Evolutionary conservation across 2,329 filamentous ascomycete genomes (phyloP).

Genomic region (Monilinia fructicola): DNA sequence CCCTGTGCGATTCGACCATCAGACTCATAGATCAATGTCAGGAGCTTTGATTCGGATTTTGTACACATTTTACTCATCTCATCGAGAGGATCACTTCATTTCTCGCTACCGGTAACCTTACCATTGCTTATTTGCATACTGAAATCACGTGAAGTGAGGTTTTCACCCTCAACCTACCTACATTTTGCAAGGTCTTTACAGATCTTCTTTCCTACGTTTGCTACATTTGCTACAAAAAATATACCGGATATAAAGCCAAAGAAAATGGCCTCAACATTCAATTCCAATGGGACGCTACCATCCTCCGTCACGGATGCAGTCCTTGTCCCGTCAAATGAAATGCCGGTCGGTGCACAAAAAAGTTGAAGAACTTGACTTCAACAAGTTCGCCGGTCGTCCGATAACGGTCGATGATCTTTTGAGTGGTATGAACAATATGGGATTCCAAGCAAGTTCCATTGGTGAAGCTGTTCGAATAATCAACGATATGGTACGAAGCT

Average conservation of each 20-base stretch:
- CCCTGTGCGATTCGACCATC: not conserved
- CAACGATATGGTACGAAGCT: slow-evolving; percentile 77
- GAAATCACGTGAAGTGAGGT: not conserved
- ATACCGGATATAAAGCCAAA: not conserved
- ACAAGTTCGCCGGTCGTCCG: slow-evolving; percentile 69
- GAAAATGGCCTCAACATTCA: slow-evolving; percentile 20
- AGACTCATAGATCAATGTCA: not conserved
- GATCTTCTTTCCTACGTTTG: not conserved
- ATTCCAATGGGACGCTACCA: slow-evolving; percentile 47
- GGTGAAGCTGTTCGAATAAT: slow-evolving; percentile 88
- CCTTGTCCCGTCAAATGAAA: slow-evolving; percentile 76
- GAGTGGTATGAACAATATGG: slow-evolving; percentile 80
- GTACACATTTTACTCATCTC: not conserved
- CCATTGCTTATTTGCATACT: not conserved
- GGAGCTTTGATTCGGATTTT: too few species aligned
- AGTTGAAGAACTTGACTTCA: slow-evolving; percentile 91
- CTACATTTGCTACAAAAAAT: not conserved
- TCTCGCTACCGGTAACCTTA: not conserved
- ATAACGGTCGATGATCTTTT: slow-evolving; percentile 86
- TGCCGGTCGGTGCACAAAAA: slow-evolving; percentile 75
- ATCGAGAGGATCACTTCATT: not conserved
- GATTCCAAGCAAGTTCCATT: slow-evolving; percentile 77
- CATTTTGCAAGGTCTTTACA: not conserved
- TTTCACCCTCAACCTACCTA: not conserved
- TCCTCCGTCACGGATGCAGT: slow-evolving; percentile 73